Evolutionary conservation across 169 alveolate genomes (phyloP), one percentile per base, ranked within the genome.

Genomic region (Eimeria zaria): DNA sequence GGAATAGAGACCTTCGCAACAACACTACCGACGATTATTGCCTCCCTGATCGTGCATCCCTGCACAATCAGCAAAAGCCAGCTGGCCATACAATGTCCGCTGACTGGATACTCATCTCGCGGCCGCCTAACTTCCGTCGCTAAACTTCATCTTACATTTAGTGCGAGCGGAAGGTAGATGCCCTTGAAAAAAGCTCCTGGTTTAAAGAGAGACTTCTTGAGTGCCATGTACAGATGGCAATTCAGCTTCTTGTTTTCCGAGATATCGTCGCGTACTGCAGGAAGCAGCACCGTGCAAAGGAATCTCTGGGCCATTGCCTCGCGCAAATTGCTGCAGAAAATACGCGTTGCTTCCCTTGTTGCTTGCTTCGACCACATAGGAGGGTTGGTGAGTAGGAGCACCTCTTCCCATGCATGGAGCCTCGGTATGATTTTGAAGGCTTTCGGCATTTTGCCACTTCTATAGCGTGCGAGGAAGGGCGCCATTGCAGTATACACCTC

Each of bases 121-220:
- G 62, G 62, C 18, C 1, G 1, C 1, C 18, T 0, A 20, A 1
- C 67, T 58, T 27, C 5, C 67, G 67, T 5, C 16, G 18, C 67
- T 12, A 58, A 39, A 20, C 39, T 22, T 12, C 16, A 16, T 6
- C 97, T 24, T 95, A 84, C 96, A 58, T 96, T 96, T 5, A 74
- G 80, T 2, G 96, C 98, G 27, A 99, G 97, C 24, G 99, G 99
- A 33, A 99, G 97, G 71, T 99, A 95, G 30, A 99, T 98, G 48
- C 99, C 99, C 97, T 99, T 99, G 97, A 99, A 98, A 98, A 99
- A 99, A 41, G 99, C 99, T 16, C 99, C 98, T 64, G 99, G 99
- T 94, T 99, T 99, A 97, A 98, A 99, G 64, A 99, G 92, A 12
- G 97, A 95, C 95, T 96, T 96, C 97, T 99, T 98, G 60, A 99